Base-by-base conservation (phyloP, 169 alveolate species). In the Babesia ovis region DNA sequence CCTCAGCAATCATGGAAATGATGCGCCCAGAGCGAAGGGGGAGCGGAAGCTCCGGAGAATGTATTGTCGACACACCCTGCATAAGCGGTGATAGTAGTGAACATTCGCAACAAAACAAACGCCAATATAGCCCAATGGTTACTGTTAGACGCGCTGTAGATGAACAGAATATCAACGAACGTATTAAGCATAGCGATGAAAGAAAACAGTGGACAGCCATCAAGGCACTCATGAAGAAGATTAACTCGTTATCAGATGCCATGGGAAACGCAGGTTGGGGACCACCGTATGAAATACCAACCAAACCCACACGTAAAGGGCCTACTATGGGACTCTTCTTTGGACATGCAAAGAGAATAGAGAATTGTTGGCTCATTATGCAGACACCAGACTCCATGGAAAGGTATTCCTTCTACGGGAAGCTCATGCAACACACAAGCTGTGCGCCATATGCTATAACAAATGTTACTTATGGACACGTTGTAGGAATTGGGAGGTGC, bases 401-500 rank as follows among this genome's bases (percentile, higher is more conserved):
- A 43, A 32, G 86, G 27, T 79, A 81, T 42, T 72, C 82, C 37
- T 58, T 73, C 42, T 60, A 81, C 68, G 67, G 69, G n/a, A 72
- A 72, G 31, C 53, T 88, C 60, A 56, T 84, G 53, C 93, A 89
- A 55, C 90, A 85, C 56, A 83, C 59, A 50, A 82, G 90, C 27
- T 80, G 83, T 31, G 68, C 80, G 48, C 93, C 93, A 6, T 77
- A 79, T 57, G 86, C 90, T 22, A 80, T 89, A 29, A 89, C 93
- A 4, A 85, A 77, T 43, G 80, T 83, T 39, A 53, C 86, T 25
- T 72, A 61, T 55, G 93, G 93, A 0, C 82, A 84, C 42, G 86
- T 89, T 35, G 91, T 81, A 5, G 93, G 93, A 11, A 89, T 85
- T 20, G 93, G 93, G 0, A 76, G 83, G 56, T 84, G 83, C 0